These are phyloP conservation scores for Mycena latifolia DNA, from an alignment of 768 basidiomycete species.

Conservation along the genomic window DNA sequence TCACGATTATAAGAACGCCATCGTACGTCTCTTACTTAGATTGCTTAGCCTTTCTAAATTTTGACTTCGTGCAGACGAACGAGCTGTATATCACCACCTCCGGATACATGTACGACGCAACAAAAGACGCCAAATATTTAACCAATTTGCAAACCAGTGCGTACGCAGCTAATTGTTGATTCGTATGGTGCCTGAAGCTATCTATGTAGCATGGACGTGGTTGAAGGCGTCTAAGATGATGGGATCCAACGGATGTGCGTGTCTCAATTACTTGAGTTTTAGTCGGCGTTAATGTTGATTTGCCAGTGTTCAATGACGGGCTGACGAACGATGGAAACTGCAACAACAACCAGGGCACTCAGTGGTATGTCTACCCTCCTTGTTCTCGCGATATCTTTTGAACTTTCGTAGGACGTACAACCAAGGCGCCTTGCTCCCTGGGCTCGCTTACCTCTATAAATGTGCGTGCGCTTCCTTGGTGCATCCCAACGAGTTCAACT, in stretches of 20 bases:
- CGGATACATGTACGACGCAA: conserved; percentile 33
- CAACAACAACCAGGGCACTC: conserved; percentile 33
- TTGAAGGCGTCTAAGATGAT: conserved; percentile 31
- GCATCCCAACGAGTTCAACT: not conserved
- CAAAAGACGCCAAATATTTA: conserved; percentile 30
- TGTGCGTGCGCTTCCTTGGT: conserved; percentile 1
- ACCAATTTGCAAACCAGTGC: conserved; percentile 25
- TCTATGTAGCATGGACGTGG: conserved; percentile 33
- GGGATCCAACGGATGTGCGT: conserved; percentile 35
- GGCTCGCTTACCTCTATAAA: conserved; percentile 34
- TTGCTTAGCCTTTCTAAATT: not conserved
- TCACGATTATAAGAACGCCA: conserved; percentile 37
- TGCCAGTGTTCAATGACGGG: conserved; percentile 35
- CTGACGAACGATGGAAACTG: conserved; percentile 30
- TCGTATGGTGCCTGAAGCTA: not conserved
- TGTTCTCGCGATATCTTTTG: not conserved
- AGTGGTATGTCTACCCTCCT: conserved; percentile 26
- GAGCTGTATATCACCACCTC: conserved; percentile 36
- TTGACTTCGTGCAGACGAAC: conserved; percentile 29
- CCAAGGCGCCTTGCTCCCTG: conserved; percentile 35
- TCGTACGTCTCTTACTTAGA: conserved; percentile 11
- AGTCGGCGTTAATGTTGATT: not conserved
- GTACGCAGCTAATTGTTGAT: not conserved
- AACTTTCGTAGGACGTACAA: conserved; percentile 29
- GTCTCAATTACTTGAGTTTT: not conserved